Percentiles rank a stretch among this genome's conserved stretches.
These are phyloP conservation scores for Phyllosticta paracitricarpa DNA, from an alignment of 2,329 filamentous ascomycete genomes.

Conservation along the genomic window DNA sequence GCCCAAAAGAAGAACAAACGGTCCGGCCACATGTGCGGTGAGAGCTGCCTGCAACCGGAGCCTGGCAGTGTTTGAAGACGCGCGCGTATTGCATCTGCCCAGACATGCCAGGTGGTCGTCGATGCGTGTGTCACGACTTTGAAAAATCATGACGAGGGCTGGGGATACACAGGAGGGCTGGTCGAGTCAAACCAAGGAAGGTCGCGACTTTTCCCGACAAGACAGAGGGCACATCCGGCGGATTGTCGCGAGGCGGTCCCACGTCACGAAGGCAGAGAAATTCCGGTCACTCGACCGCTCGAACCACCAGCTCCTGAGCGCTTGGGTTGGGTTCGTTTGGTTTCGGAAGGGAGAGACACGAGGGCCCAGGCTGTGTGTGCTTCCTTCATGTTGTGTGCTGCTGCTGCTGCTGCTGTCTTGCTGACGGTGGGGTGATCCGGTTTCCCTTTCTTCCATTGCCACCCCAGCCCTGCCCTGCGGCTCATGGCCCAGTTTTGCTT, in stretches of 20 bases:
- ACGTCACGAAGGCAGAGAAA: neutral
- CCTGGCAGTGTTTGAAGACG: neutral
- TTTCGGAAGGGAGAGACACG: neutral
- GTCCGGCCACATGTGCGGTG: neutral
- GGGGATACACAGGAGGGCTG: neutral
- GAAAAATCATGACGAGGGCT: neutral
- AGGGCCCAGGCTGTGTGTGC: neutral
- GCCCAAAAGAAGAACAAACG: too few relatives aligned
- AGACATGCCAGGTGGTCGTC: neutral
- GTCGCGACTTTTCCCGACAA: constrained; percentile 7
- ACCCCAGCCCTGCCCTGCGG: neutral
- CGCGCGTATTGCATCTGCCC: neutral
- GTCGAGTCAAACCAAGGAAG: neutral
- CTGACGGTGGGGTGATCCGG: neutral
- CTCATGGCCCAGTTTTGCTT: neutral
- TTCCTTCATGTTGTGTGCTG: neutral
- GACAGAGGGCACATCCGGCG: neutral
- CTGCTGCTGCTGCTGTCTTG: neutral
- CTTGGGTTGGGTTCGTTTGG: neutral
- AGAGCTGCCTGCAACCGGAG: neutral
- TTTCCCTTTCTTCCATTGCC: neutral
- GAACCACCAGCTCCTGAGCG: constrained; percentile 8
- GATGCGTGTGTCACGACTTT: neutral
- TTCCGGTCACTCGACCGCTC: constrained; percentile 7
- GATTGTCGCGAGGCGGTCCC: neutral